Conservation (phyloP, 768 basidiomycete species). For the Pulveroboletus sp. region DNA sequence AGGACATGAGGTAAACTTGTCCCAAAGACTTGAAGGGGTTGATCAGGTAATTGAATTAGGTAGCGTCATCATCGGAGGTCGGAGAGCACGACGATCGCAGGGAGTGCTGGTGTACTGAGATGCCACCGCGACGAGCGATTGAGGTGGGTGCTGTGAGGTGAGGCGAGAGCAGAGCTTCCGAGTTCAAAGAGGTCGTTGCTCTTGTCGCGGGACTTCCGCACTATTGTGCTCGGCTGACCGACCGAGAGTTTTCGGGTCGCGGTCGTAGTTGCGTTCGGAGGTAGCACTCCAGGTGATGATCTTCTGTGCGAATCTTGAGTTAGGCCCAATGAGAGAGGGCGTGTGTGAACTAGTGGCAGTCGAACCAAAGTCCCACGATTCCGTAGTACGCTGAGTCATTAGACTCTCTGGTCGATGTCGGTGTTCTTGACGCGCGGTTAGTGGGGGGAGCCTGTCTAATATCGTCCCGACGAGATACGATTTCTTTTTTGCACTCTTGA, state of each 20-base stretch:
- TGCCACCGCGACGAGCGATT: not conserved
- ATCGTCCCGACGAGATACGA: slow-evolving; percentile 73
- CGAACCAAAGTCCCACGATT: slow-evolving; percentile 74
- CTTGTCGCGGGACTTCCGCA: not conserved
- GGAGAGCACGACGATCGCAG: slow-evolving; percentile 1
- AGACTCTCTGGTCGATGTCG: slow-evolving; percentile 37
- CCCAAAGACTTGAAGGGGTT: slow-evolving; percentile 21
- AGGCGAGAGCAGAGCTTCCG: not conserved
- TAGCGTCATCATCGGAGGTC: not conserved
- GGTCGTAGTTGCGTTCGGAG: not conserved
- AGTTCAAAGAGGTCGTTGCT: not conserved
- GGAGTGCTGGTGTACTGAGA: not conserved
- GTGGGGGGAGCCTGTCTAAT: slow-evolving; percentile 68
- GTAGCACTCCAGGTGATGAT: slow-evolving; percentile 1
- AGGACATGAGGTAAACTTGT: slow-evolving; percentile 16
- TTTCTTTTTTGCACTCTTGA: slow-evolving; percentile 75
- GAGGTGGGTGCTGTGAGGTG: slow-evolving; percentile 5
- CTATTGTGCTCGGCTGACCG: slow-evolving; percentile 2
- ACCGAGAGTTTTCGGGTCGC: not conserved
- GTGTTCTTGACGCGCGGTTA: slow-evolving; percentile 70
- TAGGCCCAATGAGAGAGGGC: slow-evolving; percentile 6
- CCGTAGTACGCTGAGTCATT: slow-evolving; percentile 48
- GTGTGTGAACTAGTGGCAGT: slow-evolving; percentile 40
- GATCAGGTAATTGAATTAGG: slow-evolving; percentile 6
- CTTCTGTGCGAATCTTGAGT: slow-evolving; percentile 4